Evolutionary conservation across 345 rosid species (phyloP), one percentile per base, ranked within the genome.

Genomic region (Barbarea vulgaris): DNA sequence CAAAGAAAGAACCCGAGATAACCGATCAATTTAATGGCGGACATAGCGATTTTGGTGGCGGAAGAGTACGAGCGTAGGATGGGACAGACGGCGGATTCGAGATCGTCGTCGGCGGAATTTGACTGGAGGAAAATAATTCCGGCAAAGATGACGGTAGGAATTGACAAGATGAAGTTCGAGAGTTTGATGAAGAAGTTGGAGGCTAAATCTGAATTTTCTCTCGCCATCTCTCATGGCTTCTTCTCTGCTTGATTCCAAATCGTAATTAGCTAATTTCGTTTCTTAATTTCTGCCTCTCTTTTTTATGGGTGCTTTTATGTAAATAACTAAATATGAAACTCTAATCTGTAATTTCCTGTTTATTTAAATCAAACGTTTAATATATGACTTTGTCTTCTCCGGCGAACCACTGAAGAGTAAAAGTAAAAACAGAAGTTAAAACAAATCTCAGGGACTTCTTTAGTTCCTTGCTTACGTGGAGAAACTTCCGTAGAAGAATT

Each of bases 11-110:
- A 70, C 67, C 60, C 64, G 28, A 74, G 58, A 41, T 64, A 73
- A 73, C 74, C 74, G 69, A 47, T 36, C 4, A 13, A 24, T 56
- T 47, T 2, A 68, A 76, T 77, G 81, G 64, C 81, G 50, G 81
- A 78, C 52, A 78, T 78, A 54, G 81, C 81, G 21, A 67, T 78
- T 59, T 58, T 78, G 41, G 81, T 78, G 56, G 81, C 69, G 57
- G 81, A 78, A 67, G 81, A 78, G 73, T 78, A 78, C 30, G 77
- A 78, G 51, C 5, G 81, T 21, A 58, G 77, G 53, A 44, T 78
- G 30, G 54, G 7, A 7, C 73, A 37, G 50, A 48, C 68, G 54
- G 24, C 77, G 56, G 74, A 28, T 28, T 50, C 62, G 14, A 33
- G 6, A 42, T 14, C 61, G 4, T 14, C 81, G 39, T 24, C 69